A percentile compares a stretch with the other conserved stretches of the same genome.
These are phyloP conservation scores for Cubamyces lactineus DNA, from an alignment of 768 basidiomycete genomes.

Conservation along the genomic window DNA sequence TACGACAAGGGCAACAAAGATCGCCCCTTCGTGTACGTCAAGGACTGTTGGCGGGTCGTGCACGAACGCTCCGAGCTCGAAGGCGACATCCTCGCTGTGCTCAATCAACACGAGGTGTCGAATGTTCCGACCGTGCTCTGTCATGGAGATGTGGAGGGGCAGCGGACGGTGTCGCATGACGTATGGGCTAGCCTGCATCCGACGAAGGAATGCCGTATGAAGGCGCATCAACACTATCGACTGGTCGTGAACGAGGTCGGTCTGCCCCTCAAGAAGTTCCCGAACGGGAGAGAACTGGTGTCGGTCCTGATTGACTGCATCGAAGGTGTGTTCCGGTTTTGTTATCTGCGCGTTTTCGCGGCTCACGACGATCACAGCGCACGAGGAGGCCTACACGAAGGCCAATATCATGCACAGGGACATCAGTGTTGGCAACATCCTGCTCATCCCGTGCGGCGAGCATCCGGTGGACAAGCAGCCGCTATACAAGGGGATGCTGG, in stretches of 20 bases:
- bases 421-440: constrained; percentile 20
- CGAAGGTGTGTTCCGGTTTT: background rate
- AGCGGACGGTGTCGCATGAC: background rate
- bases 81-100: background rate
- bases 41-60: constrained; percentile 12
- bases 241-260: constrained; percentile 1
- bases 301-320: background rate
- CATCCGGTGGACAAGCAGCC: background rate
- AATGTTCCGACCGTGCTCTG: constrained; percentile 7
- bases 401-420: constrained; percentile 11
- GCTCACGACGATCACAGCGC: background rate
- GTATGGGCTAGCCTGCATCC: background rate
- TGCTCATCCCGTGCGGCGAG: background rate
- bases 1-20: background rate
- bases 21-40: constrained; percentile 5
- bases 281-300: background rate
- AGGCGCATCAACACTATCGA: background rate
- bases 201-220: background rate
- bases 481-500: background rate
- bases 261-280: background rate
- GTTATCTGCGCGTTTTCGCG: background rate
- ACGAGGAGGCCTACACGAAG: constrained; percentile 6
- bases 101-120: background rate
- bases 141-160: constrained; percentile 3
- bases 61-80: background rate